phyloP scores from a whole-genome alignment of 2,329 filamentous ascomycete species.

The Cryphonectria naterciae region DNA sequence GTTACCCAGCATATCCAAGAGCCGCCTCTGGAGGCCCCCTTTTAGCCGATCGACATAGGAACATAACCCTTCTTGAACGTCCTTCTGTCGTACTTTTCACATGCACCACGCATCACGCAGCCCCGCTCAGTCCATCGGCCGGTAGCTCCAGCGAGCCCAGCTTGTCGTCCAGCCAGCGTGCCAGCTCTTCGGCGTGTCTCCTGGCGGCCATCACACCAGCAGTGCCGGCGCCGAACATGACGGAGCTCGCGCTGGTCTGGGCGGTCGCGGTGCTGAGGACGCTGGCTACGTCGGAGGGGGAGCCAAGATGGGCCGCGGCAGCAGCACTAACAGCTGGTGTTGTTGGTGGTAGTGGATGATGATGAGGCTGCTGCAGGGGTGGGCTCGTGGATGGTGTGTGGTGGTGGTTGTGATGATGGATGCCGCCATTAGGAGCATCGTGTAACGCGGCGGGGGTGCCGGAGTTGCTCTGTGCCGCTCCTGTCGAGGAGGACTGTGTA shows the following conservation, averaged over 20 bases:
- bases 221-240: slow-evolving; percentile 41
- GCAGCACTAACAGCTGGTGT: background rate
- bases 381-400: slow-evolving; percentile 30
- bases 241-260: slow-evolving; percentile 36
- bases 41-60: background rate
- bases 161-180: slow-evolving; percentile 63
- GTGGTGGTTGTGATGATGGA: slow-evolving; percentile 14
- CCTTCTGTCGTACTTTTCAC: background rate
- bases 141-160: slow-evolving; percentile 58
- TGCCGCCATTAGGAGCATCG: background rate
- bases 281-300: slow-evolving; percentile 50
- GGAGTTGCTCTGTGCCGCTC: slow-evolving; percentile 6
- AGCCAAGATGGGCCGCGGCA: slow-evolving; percentile 33
- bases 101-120: slow-evolving; percentile 5
- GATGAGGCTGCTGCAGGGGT: slow-evolving; percentile 33
- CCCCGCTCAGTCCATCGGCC: slow-evolving; percentile 50
- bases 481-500: slow-evolving; percentile 5
- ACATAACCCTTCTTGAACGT: background rate
- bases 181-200: slow-evolving; percentile 62
- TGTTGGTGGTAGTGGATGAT: background rate
- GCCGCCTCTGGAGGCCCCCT: no score
- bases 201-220: slow-evolving; percentile 56
- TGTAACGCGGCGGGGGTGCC: background rate
- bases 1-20: no score
- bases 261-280: slow-evolving; percentile 50